Conservation (phyloP, 495 filamentous ascomycete genomes). For the Lichenothelia convexa region DNA sequence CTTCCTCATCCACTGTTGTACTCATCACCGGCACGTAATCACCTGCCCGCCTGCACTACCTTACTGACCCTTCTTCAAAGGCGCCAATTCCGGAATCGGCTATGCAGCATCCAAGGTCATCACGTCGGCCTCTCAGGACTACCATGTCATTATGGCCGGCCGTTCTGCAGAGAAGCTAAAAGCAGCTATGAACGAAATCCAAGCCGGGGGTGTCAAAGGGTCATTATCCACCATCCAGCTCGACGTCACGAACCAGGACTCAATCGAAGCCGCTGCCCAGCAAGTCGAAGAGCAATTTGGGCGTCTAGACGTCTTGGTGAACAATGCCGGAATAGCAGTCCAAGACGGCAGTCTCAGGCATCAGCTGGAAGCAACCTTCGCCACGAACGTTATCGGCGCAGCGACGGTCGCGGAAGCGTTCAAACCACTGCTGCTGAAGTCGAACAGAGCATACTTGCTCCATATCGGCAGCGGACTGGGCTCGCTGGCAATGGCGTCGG, state of each 20-base stretch:
- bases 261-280: constrained; percentile 41
- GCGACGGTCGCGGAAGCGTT: constrained; percentile 16
- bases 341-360: constrained; percentile 2
- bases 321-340: constrained; percentile 66
- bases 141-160: constrained; percentile 21
- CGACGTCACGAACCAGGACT: constrained; percentile 13
- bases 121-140: constrained; percentile 11
- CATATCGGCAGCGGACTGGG: constrained; percentile 16
- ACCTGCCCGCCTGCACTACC: too few relatives aligned
- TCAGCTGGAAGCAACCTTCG: constrained; percentile 7
- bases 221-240: constrained; percentile 10
- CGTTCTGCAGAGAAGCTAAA: constrained; percentile 18
- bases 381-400: constrained; percentile 21
- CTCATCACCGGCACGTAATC: too few relatives aligned
- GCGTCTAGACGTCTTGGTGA: constrained; percentile 57
- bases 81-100: constrained; percentile 23
- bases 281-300: constrained; percentile 39
- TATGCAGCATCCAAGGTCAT: constrained; percentile 17
- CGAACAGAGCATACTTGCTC: constrained; percentile 13
- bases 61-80: too few relatives aligned
- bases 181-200: constrained; percentile 15
- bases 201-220: constrained; percentile 11
- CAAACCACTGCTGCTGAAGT: constrained; percentile 15
- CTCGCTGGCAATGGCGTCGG: constrained; percentile 6
- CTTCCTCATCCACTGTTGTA: too few relatives aligned